Percentiles rank a stretch among this genome's conserved stretches.
Evolutionary conservation across 495 filamentous ascomycete genomes (phyloP).

Genomic region (Immersiella caudata): DNA sequence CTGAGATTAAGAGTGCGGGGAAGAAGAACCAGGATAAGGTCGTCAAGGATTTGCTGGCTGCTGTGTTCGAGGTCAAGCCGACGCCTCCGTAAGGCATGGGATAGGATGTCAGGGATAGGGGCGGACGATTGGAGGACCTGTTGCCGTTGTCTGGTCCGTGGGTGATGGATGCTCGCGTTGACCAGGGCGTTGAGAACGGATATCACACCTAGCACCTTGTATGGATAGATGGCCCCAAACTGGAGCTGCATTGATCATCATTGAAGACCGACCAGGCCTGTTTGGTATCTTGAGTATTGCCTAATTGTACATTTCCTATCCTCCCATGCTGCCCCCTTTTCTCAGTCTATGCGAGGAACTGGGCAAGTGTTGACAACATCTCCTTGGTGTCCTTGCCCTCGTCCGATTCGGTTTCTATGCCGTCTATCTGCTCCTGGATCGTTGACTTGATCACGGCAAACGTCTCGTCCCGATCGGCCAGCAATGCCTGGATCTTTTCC

Average conservation of each 20-base stretch:
- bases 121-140: not conserved
- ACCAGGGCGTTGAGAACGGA: not conserved
- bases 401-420: conserved; percentile 57
- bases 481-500: conserved; percentile 61
- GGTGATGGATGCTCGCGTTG: not conserved
- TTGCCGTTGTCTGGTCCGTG: no score
- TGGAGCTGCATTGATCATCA: conserved; percentile 8
- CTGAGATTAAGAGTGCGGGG: conserved; percentile 79
- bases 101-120: not conserved
- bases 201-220: not conserved
- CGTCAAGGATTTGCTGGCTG: conserved; percentile 74
- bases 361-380: conserved; percentile 69
- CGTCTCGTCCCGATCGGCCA: conserved; percentile 69
- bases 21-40: conserved; percentile 78
- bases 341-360: conserved; percentile 53
- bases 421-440: conserved; percentile 69
- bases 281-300: conserved; percentile 32
- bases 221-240: conserved; percentile 4
- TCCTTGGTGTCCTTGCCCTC: conserved; percentile 64
- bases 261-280: conserved; percentile 12
- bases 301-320: conserved; percentile 19
- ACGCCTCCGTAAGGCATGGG: conserved; percentile 4
- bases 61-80: conserved; percentile 58
- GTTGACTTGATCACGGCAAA: conserved; percentile 65
- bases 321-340: not conserved